Base-by-base conservation (phyloP, 108 stramenopile species). In the Conticribra guillardii region DNA sequence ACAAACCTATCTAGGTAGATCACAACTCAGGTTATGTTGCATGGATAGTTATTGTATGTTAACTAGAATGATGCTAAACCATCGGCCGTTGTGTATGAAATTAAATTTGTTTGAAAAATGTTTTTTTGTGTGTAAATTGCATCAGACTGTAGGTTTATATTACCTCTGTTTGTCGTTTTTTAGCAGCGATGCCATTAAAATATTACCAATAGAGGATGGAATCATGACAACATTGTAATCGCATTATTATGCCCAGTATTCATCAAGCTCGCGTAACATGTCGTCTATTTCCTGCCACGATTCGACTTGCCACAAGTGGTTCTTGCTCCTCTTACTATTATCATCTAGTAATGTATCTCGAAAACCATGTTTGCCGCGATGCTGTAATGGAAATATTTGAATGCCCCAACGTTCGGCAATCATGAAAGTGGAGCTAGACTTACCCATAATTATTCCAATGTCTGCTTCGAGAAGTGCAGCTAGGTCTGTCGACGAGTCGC, bases 401-500 rank as follows among this genome's bases (percentile, higher is more conserved):
- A 84, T 54, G 7, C 65, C 76, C 61, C 67, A 86, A 29, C 47
- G 41, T 34, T 69, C 50, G 3, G 83, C 85, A 27, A 86, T 60
- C 19, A 16, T 44, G 3, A 58, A 46, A 9, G 69, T 56, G 11
- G 81, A 82, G 56, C 60, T 65, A 22, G 78, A 80, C 22, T 54
- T 47, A n/a, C 82, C 83, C 41, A 86, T 79, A 34, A 86, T 27
- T 18, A 86, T 74, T 23, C 85, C 85, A 41, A 86, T 63, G 30
- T 86, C 85, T 19, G 85, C 82, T 37, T 81, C 82, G 14, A 86
- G 33, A 4, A 86, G 37, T 31, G 80, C 85, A 22, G 74, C 54
- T 24, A 83, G 34, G 45, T 85, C 85, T 16, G 85, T 85, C 16
- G 82, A 81, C 21, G 82, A 83, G 54, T 85, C 85, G 24, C 85